Evolutionary conservation across 2,329 filamentous ascomycete species (phyloP).

Genomic region (Thielaviopsis musarum): DNA sequence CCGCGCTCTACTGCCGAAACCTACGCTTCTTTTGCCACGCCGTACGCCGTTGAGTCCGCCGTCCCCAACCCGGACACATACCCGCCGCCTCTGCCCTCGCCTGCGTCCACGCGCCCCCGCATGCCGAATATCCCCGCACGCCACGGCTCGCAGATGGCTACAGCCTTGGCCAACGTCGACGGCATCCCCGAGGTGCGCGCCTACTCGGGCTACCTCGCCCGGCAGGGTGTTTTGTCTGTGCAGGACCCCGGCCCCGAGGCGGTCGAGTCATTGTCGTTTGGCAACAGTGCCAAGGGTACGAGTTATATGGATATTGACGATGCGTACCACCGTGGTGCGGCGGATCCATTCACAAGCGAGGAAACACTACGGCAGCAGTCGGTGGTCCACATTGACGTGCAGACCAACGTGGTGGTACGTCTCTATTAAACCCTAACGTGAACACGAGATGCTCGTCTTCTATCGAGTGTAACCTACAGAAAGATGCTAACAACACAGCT

Average conservation of each 20-base stretch:
- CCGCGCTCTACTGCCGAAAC: background rate
- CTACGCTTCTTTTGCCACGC: no score
- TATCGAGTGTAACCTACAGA: no score
- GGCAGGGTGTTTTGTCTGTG: background rate
- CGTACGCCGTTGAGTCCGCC: background rate
- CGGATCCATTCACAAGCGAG: conserved; percentile 18
- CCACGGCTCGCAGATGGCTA: background rate
- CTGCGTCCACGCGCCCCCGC: background rate
- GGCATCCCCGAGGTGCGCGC: background rate
- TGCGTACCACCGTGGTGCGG: conserved; percentile 4
- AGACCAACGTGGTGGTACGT: conserved; percentile 46
- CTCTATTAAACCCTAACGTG: background rate
- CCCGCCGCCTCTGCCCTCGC: background rate
- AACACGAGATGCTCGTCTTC: background rate
- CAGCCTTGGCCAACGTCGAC: background rate
- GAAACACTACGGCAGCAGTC: conserved; percentile 36
- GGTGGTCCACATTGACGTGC: conserved; percentile 45
- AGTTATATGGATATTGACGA: conserved; percentile 28
- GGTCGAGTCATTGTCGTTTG: conserved; percentile 12
- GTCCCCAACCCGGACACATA: background rate
- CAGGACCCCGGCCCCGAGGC: background rate
- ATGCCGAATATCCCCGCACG: background rate
- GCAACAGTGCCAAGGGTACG: conserved; percentile 15
- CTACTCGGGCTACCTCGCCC: background rate
- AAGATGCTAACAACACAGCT: conserved; percentile 31